Conservation (phyloP, 2,329 filamentous ascomycete species). For the Colletotrichum noveboracense region DNA sequence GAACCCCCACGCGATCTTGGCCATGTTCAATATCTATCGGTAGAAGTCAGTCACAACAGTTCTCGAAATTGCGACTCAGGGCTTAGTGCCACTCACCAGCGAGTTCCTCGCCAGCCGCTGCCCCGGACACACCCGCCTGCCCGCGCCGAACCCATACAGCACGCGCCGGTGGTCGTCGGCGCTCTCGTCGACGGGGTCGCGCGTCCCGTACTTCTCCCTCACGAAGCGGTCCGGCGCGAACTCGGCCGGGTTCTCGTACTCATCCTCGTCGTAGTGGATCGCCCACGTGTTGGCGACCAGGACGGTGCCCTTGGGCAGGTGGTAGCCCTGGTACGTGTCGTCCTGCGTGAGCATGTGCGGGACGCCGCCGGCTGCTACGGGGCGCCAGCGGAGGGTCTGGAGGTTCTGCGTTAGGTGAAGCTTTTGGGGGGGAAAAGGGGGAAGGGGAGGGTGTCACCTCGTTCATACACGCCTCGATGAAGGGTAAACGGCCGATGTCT, state of each 20-base stretch:
- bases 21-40: too few species aligned
- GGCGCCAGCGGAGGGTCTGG: slow-evolving; percentile 36
- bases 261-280: slow-evolving; percentile 25
- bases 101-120: slow-evolving; percentile 51
- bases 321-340: slow-evolving; percentile 52
- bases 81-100: too few species aligned
- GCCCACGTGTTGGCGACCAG: slow-evolving; percentile 41
- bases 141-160: slow-evolving; percentile 50
- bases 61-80: too few species aligned
- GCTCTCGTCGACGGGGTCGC: background rate
- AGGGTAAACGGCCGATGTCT: slow-evolving; percentile 22
- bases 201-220: background rate
- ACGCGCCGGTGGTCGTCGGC: slow-evolving; percentile 15
- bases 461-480: slow-evolving; percentile 26
- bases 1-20: too few species aligned
- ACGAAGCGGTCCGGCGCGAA: slow-evolving; percentile 33
- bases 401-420: too few species aligned
- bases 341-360: slow-evolving; percentile 54
- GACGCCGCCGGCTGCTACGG: slow-evolving; percentile 40
- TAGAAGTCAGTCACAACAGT: too few species aligned
- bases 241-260: slow-evolving; percentile 27
- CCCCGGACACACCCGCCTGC: slow-evolving; percentile 52
- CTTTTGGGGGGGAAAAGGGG: too few species aligned
- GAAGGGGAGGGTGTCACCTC: slow-evolving; percentile 9
- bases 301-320: slow-evolving; percentile 52